Percentiles rank a stretch among this genome's conserved stretches.
phyloP scores from a whole-genome alignment of 306 rosid species.

The Inga leiocalycina region DNA sequence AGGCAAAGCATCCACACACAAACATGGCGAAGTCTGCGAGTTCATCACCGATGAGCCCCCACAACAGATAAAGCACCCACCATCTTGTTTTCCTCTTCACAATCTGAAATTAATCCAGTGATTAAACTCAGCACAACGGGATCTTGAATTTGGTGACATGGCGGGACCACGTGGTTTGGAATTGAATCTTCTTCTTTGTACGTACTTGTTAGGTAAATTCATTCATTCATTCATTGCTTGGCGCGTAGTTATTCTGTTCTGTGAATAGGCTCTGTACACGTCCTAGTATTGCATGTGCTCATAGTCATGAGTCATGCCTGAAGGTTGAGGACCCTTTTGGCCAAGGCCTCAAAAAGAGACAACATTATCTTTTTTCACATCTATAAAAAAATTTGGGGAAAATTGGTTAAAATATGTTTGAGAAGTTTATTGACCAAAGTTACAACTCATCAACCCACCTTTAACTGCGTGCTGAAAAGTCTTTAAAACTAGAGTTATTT shows the following conservation, averaged over 20 bases:
- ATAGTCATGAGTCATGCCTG: background rate
- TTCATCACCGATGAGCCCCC: constrained; percentile 80
- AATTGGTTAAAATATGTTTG: too few species aligned
- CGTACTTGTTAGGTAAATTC: background rate
- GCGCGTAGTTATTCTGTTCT: background rate
- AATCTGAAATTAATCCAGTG: background rate
- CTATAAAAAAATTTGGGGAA: too few species aligned
- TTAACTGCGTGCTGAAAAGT: too few species aligned
- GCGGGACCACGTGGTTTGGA: too few species aligned
- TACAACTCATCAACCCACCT: too few species aligned
- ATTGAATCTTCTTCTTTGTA: too few species aligned
- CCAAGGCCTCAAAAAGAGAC: background rate
- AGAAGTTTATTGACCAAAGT: too few species aligned
- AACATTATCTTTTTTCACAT: too few species aligned
- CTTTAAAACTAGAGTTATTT: too few species aligned
- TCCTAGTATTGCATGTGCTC: background rate
- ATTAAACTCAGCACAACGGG: background rate
- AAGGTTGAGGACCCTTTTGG: background rate
- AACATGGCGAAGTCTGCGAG: constrained; percentile 77
- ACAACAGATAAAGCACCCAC: constrained; percentile 72
- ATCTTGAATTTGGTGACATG: too few species aligned
- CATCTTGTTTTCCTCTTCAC: constrained; percentile 46
- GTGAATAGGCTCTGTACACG: background rate
- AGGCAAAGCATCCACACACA: constrained; percentile 83
- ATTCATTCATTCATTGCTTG: background rate